Evolutionary conservation across 1,284 basidiomycete species (phyloP), one percentile per base, ranked within the genome.

Genomic region (Jaminaea rosea): DNA sequence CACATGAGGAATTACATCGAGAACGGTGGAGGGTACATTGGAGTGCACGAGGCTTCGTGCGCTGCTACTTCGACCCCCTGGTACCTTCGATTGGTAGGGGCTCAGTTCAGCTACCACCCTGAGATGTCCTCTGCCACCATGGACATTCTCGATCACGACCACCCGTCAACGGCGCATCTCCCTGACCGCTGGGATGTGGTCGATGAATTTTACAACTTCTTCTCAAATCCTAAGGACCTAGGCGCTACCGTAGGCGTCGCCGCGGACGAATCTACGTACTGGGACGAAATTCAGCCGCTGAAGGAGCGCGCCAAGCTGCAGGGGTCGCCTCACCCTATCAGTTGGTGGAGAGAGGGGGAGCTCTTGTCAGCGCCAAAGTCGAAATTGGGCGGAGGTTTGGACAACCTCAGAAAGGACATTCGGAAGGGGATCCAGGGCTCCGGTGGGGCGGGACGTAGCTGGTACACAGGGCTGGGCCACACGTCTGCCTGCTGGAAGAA

Each of bases 151-250:
- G 54, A 65, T 48, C 46, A 39, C 15, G 47, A 53, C 11, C 63
- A 68, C 51, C 65, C 65, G 4, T 57, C 64, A 2, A 59, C 58
- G 13, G 41, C 44, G n/a, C 59, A 62, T 26, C 50, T 68, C n/a
- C 49, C 49, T 26, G 36, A 50, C 3, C 58, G 53, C 11, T 68
- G 65, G 65, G 46, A 55, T 11, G 59, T 66, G 13, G 58, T 51
- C 47, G 65, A 65, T 34, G 65, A 68, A 45, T 60, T 64, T 49
- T 68, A 68, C 58, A 65, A 62, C 52, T 68, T 53, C 53, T 50
- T 56, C 47, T 62, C 60, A 28, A 28, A 66, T 39, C 64, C 63
- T 2, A 52, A 49, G 17, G 51, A 55, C 19, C 53, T 56, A 42
- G 62, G 54, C 7, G 58, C 60, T 39, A 59, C 53, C 32, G 58